phyloP scores from a whole-genome alignment of 1,284 basidiomycete species.

The Cutaneotrichosporon spelunceum region DNA sequence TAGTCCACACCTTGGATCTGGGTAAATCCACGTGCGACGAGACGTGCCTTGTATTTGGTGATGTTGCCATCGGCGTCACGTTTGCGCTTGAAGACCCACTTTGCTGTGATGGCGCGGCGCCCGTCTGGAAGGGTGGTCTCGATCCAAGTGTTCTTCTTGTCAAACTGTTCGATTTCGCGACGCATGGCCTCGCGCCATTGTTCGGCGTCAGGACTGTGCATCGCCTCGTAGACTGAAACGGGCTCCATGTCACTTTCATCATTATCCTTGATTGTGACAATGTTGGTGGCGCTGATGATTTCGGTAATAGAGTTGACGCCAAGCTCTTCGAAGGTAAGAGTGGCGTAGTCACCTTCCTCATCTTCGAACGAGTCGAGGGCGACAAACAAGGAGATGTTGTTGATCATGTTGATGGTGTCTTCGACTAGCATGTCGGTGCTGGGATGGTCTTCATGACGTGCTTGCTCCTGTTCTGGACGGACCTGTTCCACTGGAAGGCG shows the following conservation, averaged over 20 bases:
- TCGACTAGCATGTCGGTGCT: no score
- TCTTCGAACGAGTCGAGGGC: background rate
- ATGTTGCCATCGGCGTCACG: conserved; percentile 43
- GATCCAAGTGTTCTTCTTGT: conserved; percentile 1
- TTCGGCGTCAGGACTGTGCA: background rate
- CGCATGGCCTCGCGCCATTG: conserved; percentile 4
- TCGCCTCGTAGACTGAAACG: background rate
- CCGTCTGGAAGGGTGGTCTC: background rate
- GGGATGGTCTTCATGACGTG: background rate
- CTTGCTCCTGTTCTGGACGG: background rate
- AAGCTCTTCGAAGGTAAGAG: background rate
- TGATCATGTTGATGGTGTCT: background rate
- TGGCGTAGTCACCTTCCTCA: background rate
- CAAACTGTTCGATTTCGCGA: conserved; percentile 4
- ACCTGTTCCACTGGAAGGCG: background rate
- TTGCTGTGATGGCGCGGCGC: conserved; percentile 1
- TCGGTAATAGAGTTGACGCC: background rate
- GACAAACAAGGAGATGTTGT: background rate
- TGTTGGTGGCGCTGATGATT: no score
- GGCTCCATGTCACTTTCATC: no score
- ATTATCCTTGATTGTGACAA: no score
- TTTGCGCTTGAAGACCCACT: conserved; percentile 47
- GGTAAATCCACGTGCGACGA: conserved; percentile 54
- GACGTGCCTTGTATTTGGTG: conserved; percentile 47
- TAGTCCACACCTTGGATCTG: conserved; percentile 54